These are phyloP conservation scores for Globisporangium canariense DNA, from an alignment of 352 stramenopile genomes.

Conservation along the genomic window DNA sequence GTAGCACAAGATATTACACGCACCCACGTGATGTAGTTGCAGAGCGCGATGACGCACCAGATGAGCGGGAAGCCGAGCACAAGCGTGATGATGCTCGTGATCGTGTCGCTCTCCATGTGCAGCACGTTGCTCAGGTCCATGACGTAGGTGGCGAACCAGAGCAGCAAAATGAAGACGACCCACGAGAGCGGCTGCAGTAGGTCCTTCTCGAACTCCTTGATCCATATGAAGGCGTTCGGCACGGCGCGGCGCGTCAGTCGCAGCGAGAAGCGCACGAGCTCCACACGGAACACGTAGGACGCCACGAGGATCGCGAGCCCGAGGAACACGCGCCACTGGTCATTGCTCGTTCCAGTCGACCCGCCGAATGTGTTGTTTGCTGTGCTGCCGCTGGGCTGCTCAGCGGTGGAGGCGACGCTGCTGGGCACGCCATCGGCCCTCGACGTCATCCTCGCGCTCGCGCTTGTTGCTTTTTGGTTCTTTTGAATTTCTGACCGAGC, in stretches of 20 bases:
- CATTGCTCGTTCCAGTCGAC: conserved; percentile 27
- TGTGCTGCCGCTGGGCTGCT: neutral
- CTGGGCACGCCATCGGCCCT: neutral
- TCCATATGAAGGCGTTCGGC: conserved; percentile 58
- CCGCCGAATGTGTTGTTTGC: neutral
- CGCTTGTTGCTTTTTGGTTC: no score
- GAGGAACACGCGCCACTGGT: conserved; percentile 77
- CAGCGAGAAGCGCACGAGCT: conserved; percentile 75
- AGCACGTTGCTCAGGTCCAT: conserved; percentile 55
- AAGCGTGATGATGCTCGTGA: conserved; percentile 55
- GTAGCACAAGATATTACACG: neutral
- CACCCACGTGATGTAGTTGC: conserved; percentile 81
- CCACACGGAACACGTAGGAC: conserved; percentile 71
- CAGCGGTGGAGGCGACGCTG: neutral
- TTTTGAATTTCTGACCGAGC: neutral
- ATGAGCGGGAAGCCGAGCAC: conserved; percentile 72
- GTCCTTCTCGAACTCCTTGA: conserved; percentile 85
- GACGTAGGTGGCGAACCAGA: conserved; percentile 64
- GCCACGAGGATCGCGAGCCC: conserved; percentile 63
- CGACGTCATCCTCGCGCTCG: neutral
- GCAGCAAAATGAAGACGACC: conserved; percentile 76
- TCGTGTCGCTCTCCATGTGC: conserved; percentile 33
- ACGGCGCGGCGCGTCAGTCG: conserved; percentile 57
- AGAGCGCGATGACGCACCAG: conserved; percentile 77
- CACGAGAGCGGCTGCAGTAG: conserved; percentile 71